Percentiles rank a stretch among this genome's conserved stretches.
These are phyloP conservation scores for Sporisorium exsertum DNA, from an alignment of 1,284 basidiomycete genomes.

Conservation along the genomic window DNA sequence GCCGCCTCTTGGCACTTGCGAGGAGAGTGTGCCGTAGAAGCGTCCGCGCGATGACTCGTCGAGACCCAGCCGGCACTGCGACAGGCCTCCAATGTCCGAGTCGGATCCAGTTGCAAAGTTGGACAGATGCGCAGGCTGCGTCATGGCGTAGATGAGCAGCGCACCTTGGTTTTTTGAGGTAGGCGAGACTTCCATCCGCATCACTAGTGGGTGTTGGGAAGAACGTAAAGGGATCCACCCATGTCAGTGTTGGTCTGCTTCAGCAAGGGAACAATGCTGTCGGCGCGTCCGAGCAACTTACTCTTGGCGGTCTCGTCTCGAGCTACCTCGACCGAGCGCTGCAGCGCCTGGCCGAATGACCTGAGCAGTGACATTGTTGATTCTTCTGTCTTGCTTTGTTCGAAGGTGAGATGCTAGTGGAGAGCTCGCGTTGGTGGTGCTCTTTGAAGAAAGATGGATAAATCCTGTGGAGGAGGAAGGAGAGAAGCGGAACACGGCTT, in stretches of 20 bases:
- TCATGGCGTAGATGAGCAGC: constrained; percentile 55
- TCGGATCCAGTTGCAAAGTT: constrained; percentile 81
- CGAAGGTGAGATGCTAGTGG: not conserved
- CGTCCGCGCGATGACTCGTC: constrained; percentile 59
- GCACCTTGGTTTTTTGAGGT: constrained; percentile 46
- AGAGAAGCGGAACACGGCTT: constrained; percentile 3
- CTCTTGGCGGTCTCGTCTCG: constrained; percentile 59
- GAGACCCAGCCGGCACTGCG: constrained; percentile 71
- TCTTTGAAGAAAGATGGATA: not conserved
- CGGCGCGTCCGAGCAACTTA: constrained; percentile 11
- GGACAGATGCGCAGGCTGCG: constrained; percentile 40
- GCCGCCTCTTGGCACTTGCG: constrained; percentile 66
- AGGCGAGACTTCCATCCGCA: constrained; percentile 65
- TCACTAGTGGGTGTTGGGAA: constrained; percentile 28
- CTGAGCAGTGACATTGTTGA: constrained; percentile 51
- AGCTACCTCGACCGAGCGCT: constrained; percentile 58
- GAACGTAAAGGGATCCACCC: too few species aligned
- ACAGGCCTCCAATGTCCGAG: constrained; percentile 85
- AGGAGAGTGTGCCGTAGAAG: constrained; percentile 68
- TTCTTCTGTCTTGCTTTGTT: not conserved
- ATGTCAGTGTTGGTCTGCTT: constrained; percentile 10
- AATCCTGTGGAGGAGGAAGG: constrained; percentile 24
- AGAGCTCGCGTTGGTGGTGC: not conserved
- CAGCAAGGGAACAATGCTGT: not conserved
- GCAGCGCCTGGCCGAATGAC: constrained; percentile 56